phyloP scores from a whole-genome alignment of 208 protist species.

The Trypanosoma vivax region DNA sequence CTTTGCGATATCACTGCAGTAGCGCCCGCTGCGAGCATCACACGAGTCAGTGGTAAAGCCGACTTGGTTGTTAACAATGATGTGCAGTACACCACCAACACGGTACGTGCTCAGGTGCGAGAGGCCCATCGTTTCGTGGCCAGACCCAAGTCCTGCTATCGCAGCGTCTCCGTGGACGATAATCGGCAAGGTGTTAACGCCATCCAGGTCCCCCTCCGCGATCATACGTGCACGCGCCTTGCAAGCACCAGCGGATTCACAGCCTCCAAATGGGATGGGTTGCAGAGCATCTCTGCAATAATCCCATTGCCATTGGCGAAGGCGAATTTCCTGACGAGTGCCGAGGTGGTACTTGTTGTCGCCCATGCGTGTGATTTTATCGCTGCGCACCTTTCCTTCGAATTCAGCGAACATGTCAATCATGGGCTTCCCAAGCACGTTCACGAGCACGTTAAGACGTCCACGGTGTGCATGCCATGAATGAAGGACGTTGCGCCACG shows the following conservation, averaged over 20 bases:
- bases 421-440: conserved; percentile 93
- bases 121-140: conserved; percentile 97
- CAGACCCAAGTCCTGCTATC: conserved; percentile 94
- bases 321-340: conserved; percentile 48
- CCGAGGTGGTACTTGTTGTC: conserved; percentile 99
- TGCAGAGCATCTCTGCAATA: conserved; percentile 95
- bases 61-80: conserved; percentile 99
- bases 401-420: conserved; percentile 89
- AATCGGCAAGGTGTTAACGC: conserved; percentile 69
- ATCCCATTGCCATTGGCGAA: conserved; percentile 80
- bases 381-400: conserved; percentile 44
- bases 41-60: conserved; percentile 97
- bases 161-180: conserved; percentile 98
- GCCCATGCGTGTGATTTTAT: conserved; percentile 49
- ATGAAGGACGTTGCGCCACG: conserved; percentile 88
- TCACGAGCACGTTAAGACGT: conserved; percentile 95
- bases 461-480: conserved; percentile 98
- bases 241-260: conserved; percentile 97
- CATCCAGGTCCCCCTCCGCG: conserved; percentile 66
- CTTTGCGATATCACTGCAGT: conserved; percentile 97
- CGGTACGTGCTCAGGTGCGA: conserved; percentile 91
- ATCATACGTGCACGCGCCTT: conserved; percentile 95
- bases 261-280: conserved; percentile 98
- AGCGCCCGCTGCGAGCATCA: conserved; percentile 87
- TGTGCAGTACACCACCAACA: conserved; percentile 97